A percentile compares a stretch with the other conserved stretches of the same genome.
phyloP scores from a whole-genome alignment of 495 filamentous ascomycete genomes.

The Penicillium riverlandense region DNA sequence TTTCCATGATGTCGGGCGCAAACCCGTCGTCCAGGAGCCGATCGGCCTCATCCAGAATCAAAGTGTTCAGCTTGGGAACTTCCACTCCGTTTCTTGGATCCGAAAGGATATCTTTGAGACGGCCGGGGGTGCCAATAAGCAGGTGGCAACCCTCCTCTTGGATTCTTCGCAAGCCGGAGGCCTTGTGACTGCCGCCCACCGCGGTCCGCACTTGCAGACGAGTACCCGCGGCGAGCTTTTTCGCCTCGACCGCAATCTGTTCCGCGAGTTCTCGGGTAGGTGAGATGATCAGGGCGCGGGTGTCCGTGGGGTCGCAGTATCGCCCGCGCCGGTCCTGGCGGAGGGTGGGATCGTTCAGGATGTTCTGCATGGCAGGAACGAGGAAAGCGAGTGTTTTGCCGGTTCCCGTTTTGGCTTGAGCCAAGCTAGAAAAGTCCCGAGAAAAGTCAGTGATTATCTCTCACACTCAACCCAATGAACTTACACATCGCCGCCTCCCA shows the following conservation, averaged over 20 bases:
- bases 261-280: conserved; percentile 93
- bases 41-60: conserved; percentile 94
- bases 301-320: conserved; percentile 45
- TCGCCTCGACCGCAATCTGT: conserved; percentile 83
- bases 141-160: conserved; percentile 76
- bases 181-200: conserved; percentile 82
- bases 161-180: conserved; percentile 50
- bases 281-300: conserved; percentile 84
- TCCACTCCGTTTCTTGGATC: conserved; percentile 58
- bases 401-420: conserved; percentile 82
- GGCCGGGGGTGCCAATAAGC: conserved; percentile 84
- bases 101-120: conserved; percentile 74
- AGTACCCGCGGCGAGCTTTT: conserved; percentile 57
- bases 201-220: conserved; percentile 74
- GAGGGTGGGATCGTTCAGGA: conserved; percentile 51
- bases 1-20: conserved; percentile 63
- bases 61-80: conserved; percentile 64
- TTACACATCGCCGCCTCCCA: conserved; percentile 79
- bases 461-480: conserved; percentile 6
- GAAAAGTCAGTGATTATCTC: neutral
- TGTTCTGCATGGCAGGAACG: conserved; percentile 65
- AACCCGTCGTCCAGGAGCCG: conserved; percentile 88
- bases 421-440: conserved; percentile 53
- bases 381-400: conserved; percentile 85
- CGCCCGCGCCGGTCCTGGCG: too few species aligned